Percentiles rank a stretch among this genome's conserved stretches.
Conservation (phyloP, 2,329 filamentous ascomycete genomes). For the Fusarium sp. region DNA sequence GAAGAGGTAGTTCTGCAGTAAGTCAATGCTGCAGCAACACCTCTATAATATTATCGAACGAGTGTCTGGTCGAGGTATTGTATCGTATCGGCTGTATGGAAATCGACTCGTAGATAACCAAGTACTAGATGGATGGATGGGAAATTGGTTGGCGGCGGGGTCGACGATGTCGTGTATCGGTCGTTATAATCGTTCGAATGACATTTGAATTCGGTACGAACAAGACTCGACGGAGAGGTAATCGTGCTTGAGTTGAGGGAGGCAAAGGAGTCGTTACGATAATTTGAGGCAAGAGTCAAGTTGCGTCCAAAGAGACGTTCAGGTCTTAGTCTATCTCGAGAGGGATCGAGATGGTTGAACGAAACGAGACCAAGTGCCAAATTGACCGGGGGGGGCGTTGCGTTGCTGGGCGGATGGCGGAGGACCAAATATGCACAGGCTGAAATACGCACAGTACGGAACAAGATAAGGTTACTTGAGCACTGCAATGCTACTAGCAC, state of each 20-base stretch:
- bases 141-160: conserved; percentile 41
- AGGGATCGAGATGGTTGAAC: conserved; percentile 38
- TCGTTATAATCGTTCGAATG: conserved; percentile 51
- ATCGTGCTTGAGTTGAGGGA: conserved; percentile 26
- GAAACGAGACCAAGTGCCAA: conserved; percentile 39
- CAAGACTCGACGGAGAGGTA: conserved; percentile 40
- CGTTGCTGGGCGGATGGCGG: conserved; percentile 47
- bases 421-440: conserved; percentile 39
- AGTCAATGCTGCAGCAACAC: conserved; percentile 52
- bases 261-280: conserved; percentile 39
- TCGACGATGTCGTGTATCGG: conserved; percentile 48
- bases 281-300: conserved; percentile 8
- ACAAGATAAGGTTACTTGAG: conserved; percentile 37
- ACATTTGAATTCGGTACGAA: conserved; percentile 49
- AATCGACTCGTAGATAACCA: conserved; percentile 29
- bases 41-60: conserved; percentile 35
- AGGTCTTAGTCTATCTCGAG: conserved; percentile 36
- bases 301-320: conserved; percentile 30
- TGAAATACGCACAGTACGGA: conserved; percentile 40
- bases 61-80: conserved; percentile 23
- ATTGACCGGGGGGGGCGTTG: conserved; percentile 33
- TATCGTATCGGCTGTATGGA: conserved; percentile 21
- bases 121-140: conserved; percentile 29
- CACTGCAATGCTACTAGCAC: conserved; percentile 32
- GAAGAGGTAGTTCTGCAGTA: conserved; percentile 46